Base-by-base conservation (phyloP, 345 rosid species). In the Lepidium africanum region DNA sequence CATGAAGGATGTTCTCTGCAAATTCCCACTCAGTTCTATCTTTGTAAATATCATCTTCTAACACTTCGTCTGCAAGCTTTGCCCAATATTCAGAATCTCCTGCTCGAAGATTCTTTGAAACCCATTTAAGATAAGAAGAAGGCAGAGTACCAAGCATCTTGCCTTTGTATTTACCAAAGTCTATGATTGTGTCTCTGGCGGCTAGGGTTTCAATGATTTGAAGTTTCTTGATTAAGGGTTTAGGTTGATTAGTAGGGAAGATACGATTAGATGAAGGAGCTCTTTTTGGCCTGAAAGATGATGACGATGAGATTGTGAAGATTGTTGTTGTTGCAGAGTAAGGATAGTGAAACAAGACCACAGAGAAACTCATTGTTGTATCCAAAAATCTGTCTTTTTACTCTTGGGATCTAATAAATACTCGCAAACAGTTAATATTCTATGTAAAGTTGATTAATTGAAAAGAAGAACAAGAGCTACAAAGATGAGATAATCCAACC, bases 21-120 rank as follows among this genome's bases (percentile, higher is more conserved):
- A 78, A 79, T 65, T 87, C 96, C 98, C 98, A 92, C 76, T 89
- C 98, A 2, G 82, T 42, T 15, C 91, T 78, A 63, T 89, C 98
- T 59, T 60, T 73, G 76, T 89, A 92, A 40, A 89, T 67, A 3
- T 87, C 81, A 49, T 92, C 92, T 7, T 77, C 41, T 2, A 89
- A 90, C 5, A 92, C 98, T 51, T 79, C 78, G 67, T 87, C 91
- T 2, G 93, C 96, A 15, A 89, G 77, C 50, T 68, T 76, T 51
- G 96, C 91, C 96, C 98, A 92, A 12, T 79, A 77, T 73, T 79
- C 82, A 45, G 60, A 65, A 73, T 87, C 87, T 3, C 86, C 75
- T 14, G 90, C 81, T 0, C 91, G 85, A 45, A 92, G 87, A 72
- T 85, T 87, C 43, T 80, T 76, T 13, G 90, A 82, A 27, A 92